Base-by-base conservation (phyloP, 176 grass and related monocot species). In the Hordeum marinum region DNA sequence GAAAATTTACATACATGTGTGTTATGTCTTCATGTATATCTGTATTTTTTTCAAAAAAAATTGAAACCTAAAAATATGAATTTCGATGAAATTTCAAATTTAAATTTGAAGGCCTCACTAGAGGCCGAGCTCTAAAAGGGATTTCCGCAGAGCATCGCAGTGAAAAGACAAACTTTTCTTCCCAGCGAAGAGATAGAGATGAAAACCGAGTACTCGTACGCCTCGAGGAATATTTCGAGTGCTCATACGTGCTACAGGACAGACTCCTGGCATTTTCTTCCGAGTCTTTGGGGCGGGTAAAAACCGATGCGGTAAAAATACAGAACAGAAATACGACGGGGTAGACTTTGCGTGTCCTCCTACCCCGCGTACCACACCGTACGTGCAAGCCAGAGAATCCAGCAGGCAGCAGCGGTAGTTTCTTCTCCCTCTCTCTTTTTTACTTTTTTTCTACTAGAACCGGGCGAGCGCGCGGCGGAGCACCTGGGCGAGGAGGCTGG, bases 401-500 rank as follows among this genome's bases (percentile, higher is more conserved):
- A 29, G 23, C 61, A 26, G 17, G 21, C 26, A 52, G 43, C 27
- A 17, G 32, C 48, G 5, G 58, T 15, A 80, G 54, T 72, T 29
- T 79, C 57, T 63, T 79, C 63, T 50, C 35, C 24, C 13, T 64
- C 42, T 72, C 29, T 21, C 8, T 18, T 45, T 24, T 8, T 1
- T 10, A 21, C 18, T 8, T 40, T 11, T 40, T 32, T 15, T 3
- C 11, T 43, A 6, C 71, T 81, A 86, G 81, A 15, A 91, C 79
- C 91, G 93, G 14, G 84, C 72, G 85, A 98, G 82, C 15, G 96
- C 75, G 45, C 89, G 80, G 77, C 93, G 91, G 85, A 98, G 93
- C 25, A 95, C 96, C 59, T 82, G 77, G 31, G 91, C 93, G 72
- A 98, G 91, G 72, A 90, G 89, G 34, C 88, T 76, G 4, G 96